Evolutionary conservation across 2,329 filamentous ascomycete species (phyloP), one percentile per base, ranked within the genome.

Genomic region (Apiospora aurea): DNA sequence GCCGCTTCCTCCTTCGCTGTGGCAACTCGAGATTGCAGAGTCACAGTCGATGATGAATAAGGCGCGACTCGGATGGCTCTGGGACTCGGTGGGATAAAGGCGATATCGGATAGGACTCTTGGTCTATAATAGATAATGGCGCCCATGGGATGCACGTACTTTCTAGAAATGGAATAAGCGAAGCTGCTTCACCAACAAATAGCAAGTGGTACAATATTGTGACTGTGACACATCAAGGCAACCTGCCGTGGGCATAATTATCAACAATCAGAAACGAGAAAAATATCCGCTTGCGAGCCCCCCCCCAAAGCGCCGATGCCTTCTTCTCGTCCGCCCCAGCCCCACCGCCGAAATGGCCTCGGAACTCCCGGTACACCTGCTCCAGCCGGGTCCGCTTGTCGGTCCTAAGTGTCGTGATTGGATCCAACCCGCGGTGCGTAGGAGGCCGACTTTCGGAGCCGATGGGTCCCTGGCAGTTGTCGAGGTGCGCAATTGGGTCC

Each of bases 1-100:
- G 7, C 5, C 0, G 18, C 7, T n/a, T 47, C 7, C 18, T 6
- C 46, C 8, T 8, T 21, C 1, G 5, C 1, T 1, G 21, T 1
- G 18, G 18, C 4, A 21, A 7, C 18, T 47, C 46, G 16, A 21
- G 44, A 7, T 47, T 16, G 2, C n/a, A n/a, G n/a, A n/a, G n/a
- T 21, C 6, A 1, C 16, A 21, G 26, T 29, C 26, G 46, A n/a
- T 0, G 10, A 7, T n/a, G 11, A n/a, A 10, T 6, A 8, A 5
- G 34, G 34, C 8, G 8, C 18, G 21, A 18, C 0, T 8, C n/a
- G 1, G 13, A 13, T 5, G 8, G 1, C 41, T 43, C 34, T 11
- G 41, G 41, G 41, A 3, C 4, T 43, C 41, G 13, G 41, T 43
- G 41, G 41, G 2, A 13, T 43, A 43, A 14, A 11, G 7, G 10